Evolutionary conservation across 202 grass and related monocot genomes (phyloP).

Genomic region (Digitaria exilis): DNA sequence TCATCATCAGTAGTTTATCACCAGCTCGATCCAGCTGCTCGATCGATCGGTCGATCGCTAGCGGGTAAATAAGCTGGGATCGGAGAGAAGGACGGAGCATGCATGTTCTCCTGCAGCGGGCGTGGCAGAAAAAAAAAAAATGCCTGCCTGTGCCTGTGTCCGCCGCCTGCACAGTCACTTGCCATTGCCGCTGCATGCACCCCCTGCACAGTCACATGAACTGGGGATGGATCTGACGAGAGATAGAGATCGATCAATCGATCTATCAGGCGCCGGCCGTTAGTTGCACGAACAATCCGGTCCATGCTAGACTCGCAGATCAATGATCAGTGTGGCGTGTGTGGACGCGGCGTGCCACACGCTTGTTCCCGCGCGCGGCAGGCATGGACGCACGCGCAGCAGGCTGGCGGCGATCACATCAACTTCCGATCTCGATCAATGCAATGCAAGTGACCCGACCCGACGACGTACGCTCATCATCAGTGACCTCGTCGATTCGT

Average conservation of each 20-base stretch:
- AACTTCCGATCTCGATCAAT: not conserved
- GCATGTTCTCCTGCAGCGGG: not conserved
- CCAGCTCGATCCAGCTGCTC: constrained; percentile 1
- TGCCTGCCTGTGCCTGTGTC: too few species aligned
- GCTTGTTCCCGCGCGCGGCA: not conserved
- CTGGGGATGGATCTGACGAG: not conserved
- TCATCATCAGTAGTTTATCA: constrained; percentile 27
- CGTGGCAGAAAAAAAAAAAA: too few species aligned
- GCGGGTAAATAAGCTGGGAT: not conserved
- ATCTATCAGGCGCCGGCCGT: not conserved
- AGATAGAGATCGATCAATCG: not conserved
- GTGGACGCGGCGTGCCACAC: too few species aligned
- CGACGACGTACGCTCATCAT: too few species aligned
- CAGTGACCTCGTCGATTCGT: too few species aligned
- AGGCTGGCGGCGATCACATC: constrained; percentile 1
- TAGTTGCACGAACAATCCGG: not conserved
- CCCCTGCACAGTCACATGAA: too few species aligned
- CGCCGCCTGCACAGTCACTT: not conserved
- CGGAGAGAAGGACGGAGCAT: not conserved
- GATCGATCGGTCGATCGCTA: too few species aligned
- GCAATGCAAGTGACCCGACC: too few species aligned
- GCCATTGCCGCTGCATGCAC: not conserved
- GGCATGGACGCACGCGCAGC: too few species aligned
- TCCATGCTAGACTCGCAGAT: too few species aligned
- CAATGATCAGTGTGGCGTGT: too few species aligned